Evolutionary conservation across 2,329 filamentous ascomycete species (phyloP).

Genomic region (Talaromyces sp.): DNA sequence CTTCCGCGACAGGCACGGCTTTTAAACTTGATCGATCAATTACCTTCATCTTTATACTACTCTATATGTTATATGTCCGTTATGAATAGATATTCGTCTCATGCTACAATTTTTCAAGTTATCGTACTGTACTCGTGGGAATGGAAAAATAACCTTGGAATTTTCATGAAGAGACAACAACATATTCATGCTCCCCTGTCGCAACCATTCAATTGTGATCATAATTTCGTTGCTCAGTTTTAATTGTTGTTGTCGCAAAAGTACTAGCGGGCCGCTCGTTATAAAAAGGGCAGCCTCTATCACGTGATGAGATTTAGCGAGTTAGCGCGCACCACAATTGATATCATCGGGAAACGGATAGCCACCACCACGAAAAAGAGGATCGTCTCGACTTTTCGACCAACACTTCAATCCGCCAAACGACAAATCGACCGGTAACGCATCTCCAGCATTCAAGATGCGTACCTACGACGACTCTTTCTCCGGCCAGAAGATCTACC

Average conservation of each 20-base stretch:
- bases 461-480: constrained; percentile 76
- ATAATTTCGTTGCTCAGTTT: neutral
- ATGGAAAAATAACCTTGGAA: neutral
- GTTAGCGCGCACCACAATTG: constrained; percentile 41
- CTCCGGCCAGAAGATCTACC: constrained; percentile 75
- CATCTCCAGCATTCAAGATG: constrained; percentile 58
- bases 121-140: neutral
- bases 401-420: constrained; percentile 43
- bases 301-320: constrained; percentile 46
- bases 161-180: neutral
- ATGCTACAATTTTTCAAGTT: neutral
- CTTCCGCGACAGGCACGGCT: neutral
- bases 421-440: constrained; percentile 41
- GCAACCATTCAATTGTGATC: neutral
- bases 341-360: constrained; percentile 23
- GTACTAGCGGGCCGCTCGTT: constrained; percentile 4
- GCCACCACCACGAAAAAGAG: neutral
- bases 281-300: constrained; percentile 36
- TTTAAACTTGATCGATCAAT: neutral
- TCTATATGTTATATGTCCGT: constrained; percentile 7
- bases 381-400: constrained; percentile 35
- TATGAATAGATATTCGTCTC: constrained; percentile 12
- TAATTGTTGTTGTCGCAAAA: neutral
- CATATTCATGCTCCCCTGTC: neutral
- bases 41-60: neutral